Evolutionary conservation across 306 rosid species (phyloP), one percentile per base, ranked within the genome.

Genomic region (Acacia confusa): DNA sequence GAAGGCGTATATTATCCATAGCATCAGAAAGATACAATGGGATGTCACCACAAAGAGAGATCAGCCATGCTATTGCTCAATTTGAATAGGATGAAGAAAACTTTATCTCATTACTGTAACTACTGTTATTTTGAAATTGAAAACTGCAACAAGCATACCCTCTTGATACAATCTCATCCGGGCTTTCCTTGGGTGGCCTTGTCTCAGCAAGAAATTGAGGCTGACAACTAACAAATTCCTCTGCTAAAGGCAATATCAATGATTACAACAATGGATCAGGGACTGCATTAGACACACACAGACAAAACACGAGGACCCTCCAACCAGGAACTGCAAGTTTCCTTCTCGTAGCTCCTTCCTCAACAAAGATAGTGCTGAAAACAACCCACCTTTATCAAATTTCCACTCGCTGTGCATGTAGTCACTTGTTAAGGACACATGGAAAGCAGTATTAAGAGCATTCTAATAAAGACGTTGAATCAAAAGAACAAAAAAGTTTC

Each of bases 351-450:
- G 92, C 87, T 93, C 97, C 88, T 86, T 90, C 91, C 89, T 91
- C 89, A 91, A 82, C 83, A 95, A 79, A 41, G 97, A 90, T 52
- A 93, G 91, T 2, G 97, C 92, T 63, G 97, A 89, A 83, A 93
- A 94, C 74, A 97, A 87, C 76, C 95, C 97, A 79, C 94, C 88
- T 88, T 90, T 95, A 13, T 94, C 90, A 25, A 92, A 84, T 89
- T 91, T 95, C 83, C 97, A 91, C 86, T 91, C 93, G 84, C 93
- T 92, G 88, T 93, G 99, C 92, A 92, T 87, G 97, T 93, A 86
- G 63, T 71, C 82, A 78, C 70, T 79, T n/a, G 88, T 92, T 85
- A 91, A 95, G 94, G 92, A 66, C 68, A 81, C 38, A 24, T 55
- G 72, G 45, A 48, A 74, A 27, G 81, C 81, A 81, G 53, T 68